Conservation (phyloP, 352 stramenopile genomes). For the Halophytophthora polymorphica region DNA sequence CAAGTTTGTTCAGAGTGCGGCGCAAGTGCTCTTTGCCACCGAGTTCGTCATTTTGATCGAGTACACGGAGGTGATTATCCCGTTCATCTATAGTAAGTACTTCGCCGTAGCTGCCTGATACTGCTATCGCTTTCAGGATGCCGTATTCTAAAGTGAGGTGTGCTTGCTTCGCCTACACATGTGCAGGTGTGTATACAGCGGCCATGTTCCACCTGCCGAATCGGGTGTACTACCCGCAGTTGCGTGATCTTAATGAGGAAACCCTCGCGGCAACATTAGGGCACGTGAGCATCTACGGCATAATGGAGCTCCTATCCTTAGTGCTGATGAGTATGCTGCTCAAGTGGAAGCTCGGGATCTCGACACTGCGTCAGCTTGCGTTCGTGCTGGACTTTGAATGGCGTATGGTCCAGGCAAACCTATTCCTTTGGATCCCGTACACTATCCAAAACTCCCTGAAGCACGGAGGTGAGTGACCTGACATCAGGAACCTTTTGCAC, state of each 20-base stretch:
- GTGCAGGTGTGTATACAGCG: constrained; percentile 22
- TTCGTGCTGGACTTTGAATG: constrained; percentile 34
- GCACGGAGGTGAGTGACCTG: constrained; percentile 18
- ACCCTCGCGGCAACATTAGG: constrained; percentile 7
- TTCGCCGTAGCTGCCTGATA: too few relatives aligned
- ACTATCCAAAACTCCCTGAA: constrained; percentile 24
- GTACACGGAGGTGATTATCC: constrained; percentile 32
- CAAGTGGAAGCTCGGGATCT: constrained; percentile 13
- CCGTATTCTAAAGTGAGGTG: neutral
- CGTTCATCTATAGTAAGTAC: constrained; percentile 24
- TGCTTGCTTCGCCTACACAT: too few relatives aligned
- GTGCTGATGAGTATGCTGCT: constrained; percentile 11
- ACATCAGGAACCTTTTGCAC: too few relatives aligned
- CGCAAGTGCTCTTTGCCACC: constrained; percentile 21
- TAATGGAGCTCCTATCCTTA: constrained; percentile 19
- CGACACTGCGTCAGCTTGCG: constrained; percentile 17
- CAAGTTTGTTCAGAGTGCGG: constrained; percentile 6
- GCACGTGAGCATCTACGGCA: constrained; percentile 23
- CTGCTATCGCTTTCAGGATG: neutral
- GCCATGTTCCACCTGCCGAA: constrained; percentile 28
- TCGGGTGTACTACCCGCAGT: constrained; percentile 22
- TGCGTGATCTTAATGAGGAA: constrained; percentile 10
- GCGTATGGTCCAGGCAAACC: constrained; percentile 31
- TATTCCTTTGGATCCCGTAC: constrained; percentile 37
- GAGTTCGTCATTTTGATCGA: constrained; percentile 29